Percentiles rank a stretch among this genome's conserved stretches.
These are phyloP conservation scores for Plantago elongata DNA, from an alignment of 257 asterid genomes.

Conservation along the genomic window DNA sequence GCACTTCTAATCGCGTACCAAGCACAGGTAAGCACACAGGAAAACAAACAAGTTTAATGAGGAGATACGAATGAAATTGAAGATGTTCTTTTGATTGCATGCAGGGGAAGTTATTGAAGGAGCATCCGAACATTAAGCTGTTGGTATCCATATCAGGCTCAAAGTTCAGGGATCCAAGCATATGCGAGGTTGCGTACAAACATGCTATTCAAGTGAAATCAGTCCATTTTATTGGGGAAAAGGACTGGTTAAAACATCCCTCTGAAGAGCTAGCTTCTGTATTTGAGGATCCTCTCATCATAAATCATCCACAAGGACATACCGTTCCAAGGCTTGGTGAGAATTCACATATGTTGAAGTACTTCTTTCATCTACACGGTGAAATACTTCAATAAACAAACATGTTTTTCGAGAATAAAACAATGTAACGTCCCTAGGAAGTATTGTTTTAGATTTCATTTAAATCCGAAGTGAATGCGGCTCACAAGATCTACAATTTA, in stretches of 20 bases:
- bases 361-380: background rate
- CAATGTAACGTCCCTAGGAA: too few relatives aligned
- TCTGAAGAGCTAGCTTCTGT: conserved; percentile 53
- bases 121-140: conserved; percentile 45
- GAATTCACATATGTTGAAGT: background rate
- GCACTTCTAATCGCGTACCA: conserved; percentile 57
- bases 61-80: background rate
- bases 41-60: background rate
- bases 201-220: conserved; percentile 47
- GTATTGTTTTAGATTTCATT: background rate
- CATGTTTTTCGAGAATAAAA: background rate
- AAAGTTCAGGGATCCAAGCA: conserved; percentile 47
- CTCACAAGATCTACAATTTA: background rate
- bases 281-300: conserved; percentile 44
- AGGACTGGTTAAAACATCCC: conserved; percentile 56
- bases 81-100: background rate
- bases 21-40: conserved; percentile 38
- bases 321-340: conserved; percentile 60
- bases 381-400: too few relatives aligned
- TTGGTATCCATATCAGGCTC: conserved; percentile 59
- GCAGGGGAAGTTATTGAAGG: conserved; percentile 51
- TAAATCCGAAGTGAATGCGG: background rate
- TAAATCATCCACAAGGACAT: conserved; percentile 64
- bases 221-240: conserved; percentile 59
- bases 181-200: conserved; percentile 48